phyloP scores from a whole-genome alignment of 192 early-diverging fungal genomes.

The Rhizophagus clarus region DNA sequence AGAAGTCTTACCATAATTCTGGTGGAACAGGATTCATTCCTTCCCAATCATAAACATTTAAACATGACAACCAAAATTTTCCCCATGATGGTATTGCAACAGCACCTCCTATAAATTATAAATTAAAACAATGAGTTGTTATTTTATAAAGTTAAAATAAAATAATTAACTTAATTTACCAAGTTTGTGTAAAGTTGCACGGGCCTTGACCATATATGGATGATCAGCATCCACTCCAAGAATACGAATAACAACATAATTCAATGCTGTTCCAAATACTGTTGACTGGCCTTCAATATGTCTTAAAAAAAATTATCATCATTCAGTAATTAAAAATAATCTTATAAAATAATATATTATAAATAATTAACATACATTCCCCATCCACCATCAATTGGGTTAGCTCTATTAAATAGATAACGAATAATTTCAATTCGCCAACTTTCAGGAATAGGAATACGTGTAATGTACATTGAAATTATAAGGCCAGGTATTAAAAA shows the following conservation, averaged over 20 bases:
- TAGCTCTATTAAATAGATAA: constrained; percentile 83
- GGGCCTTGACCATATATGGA: constrained; percentile 80
- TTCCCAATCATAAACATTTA: constrained; percentile 94
- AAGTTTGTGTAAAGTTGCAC: constrained; percentile 79
- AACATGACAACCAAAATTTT: constrained; percentile 94
- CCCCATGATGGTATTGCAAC: constrained; percentile 91
- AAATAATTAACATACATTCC: constrained; percentile 68
- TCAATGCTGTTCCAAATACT: constrained; percentile 94
- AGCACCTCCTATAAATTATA: constrained; percentile 68
- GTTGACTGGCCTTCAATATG: constrained; percentile 93
- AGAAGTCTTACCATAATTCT: constrained; percentile 80
- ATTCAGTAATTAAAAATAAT: too few relatives aligned
- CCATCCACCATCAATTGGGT: constrained; percentile 92
- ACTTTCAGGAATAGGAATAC: constrained; percentile 62
- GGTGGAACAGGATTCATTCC: constrained; percentile 96
- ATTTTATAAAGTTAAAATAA: background rate
- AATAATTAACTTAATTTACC: constrained; percentile 44
- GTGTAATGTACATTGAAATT: constrained; percentile 87
- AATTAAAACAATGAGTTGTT: background rate
- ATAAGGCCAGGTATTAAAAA: constrained; percentile 92
- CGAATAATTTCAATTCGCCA: constrained; percentile 79
- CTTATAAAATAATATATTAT: background rate
- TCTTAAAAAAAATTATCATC: constrained; percentile 34
- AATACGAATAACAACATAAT: constrained; percentile 89
- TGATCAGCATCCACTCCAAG: constrained; percentile 86